Base-by-base conservation (phyloP, 2,329 filamentous ascomycete species). In the Chrysoporthe cubensis region DNA sequence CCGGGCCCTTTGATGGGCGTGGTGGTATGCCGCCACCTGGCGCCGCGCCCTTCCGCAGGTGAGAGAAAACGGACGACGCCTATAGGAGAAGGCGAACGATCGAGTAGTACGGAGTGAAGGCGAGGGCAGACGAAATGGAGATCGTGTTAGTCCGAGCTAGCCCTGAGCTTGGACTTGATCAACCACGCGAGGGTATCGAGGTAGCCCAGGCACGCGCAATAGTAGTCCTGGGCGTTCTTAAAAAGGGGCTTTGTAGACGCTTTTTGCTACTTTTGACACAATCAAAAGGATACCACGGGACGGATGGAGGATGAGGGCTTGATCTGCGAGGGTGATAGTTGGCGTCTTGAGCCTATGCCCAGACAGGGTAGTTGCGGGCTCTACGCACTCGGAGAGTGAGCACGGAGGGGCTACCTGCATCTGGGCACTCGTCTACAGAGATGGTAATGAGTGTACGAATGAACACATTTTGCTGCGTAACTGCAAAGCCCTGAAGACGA, bases 1-100 rank as follows among this genome's bases (percentile, higher is more conserved):
- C 81, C 6, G 75, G 76, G 6, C 82, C 82, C 2, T 89, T 86
- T 72, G 87, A 89, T 72, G 83, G 80, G 4, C 74, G 69, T 7
- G 67, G 74, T 13, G 74, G 74, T 7, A 75, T 76, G 73, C 73
- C 73, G 63, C 84, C 85, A 40, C 81, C 83, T 18, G 82, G 82
- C 43, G 76, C 63, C 1, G 69, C 66, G 18, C 63, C 69, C 9
- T 70, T 69, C 67, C 66, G 69, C n/a, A 61, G 59, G 48, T 61
- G 34, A 40, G 32, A 40, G 1, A 46, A n/a, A 61, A 1, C 16
- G 26, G 57, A 60, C 11, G 34, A 26, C 1, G 3, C 1, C 13
- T 26, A 21, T 40, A 7, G 18, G 32, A 21, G 7, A 18, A 40
- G 57, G 8, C n/a, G 4, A 48, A 48, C 18, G 8, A 8, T 7